phyloP scores from a whole-genome alignment of 1,284 basidiomycete species.

The Peniophora sp. region DNA sequence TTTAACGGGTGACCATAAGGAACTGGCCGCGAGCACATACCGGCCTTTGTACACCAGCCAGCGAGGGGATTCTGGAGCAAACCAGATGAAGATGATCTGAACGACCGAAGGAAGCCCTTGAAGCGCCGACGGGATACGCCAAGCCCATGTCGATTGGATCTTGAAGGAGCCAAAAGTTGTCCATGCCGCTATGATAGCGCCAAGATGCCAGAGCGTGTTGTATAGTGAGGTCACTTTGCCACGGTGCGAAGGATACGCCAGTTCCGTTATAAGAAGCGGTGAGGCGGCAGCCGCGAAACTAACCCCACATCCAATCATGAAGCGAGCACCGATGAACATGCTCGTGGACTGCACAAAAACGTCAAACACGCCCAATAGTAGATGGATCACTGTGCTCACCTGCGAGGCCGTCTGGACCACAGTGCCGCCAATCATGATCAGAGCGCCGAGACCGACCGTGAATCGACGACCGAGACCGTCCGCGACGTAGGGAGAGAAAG shows the following conservation, averaged over 20 bases:
- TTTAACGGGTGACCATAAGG: neutral
- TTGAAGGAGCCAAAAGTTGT: conserved; percentile 52
- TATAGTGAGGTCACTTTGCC: conserved; percentile 45
- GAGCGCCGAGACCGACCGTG: conserved; percentile 51
- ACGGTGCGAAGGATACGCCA: conserved; percentile 47
- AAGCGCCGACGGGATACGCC: conserved; percentile 55
- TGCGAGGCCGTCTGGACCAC: conserved; percentile 43
- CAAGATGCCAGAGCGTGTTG: conserved; percentile 42
- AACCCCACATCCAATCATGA: conserved; percentile 47
- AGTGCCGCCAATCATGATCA: conserved; percentile 53
- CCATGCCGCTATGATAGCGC: conserved; percentile 47
- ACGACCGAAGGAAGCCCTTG: conserved; percentile 52
- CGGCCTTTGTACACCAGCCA: conserved; percentile 49
- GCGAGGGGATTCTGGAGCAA: conserved; percentile 54
- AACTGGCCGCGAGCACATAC: conserved; percentile 16
- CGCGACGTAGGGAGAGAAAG: conserved; percentile 60
- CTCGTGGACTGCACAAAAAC: conserved; percentile 64
- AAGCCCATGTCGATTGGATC: conserved; percentile 43
- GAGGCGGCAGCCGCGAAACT: conserved; percentile 43
- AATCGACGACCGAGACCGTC: conserved; percentile 60
- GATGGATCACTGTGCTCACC: conserved; percentile 31
- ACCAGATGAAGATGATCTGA: conserved; percentile 44
- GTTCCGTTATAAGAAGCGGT: conserved; percentile 46
- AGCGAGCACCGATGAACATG: conserved; percentile 79
- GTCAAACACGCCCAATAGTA: too few relatives aligned